phyloP scores from a whole-genome alignment of 2,329 filamentous ascomycete species.

The Geosmithia putterillii region DNA sequence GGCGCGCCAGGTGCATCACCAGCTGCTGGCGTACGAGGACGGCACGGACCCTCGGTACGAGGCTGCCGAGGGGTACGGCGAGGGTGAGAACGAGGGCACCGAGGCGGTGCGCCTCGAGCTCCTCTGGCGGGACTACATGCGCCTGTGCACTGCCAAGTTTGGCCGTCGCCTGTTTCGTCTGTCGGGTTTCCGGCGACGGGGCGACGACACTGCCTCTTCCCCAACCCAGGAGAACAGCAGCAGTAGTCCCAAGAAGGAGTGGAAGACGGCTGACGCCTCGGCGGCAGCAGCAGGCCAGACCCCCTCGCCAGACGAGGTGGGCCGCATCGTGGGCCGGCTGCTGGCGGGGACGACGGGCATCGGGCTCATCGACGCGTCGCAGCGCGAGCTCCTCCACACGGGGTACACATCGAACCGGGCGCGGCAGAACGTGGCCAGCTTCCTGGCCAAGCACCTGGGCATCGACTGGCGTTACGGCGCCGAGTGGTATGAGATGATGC shows the following conservation, averaged over 20 bases:
- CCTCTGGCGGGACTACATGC: slow-evolving; percentile 73
- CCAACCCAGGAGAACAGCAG: too few species aligned
- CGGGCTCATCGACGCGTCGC: slow-evolving; percentile 65
- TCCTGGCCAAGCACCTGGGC: slow-evolving; percentile 57
- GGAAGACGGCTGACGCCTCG: slow-evolving; percentile 30
- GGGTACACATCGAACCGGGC: slow-evolving; percentile 70
- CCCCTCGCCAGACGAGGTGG: slow-evolving; percentile 28
- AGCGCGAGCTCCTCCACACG: slow-evolving; percentile 61
- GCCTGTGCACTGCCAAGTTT: slow-evolving; percentile 62
- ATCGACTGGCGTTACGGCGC: slow-evolving; percentile 74
- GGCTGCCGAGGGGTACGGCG: slow-evolving; percentile 42
- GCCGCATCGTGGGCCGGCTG: slow-evolving; percentile 42
- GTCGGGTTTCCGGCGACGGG: slow-evolving; percentile 45
- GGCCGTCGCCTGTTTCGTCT: slow-evolving; percentile 49
- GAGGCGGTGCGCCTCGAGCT: slow-evolving; percentile 59
- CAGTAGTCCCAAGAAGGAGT: slow-evolving; percentile 29
- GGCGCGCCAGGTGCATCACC: slow-evolving; percentile 57
- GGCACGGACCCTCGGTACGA: slow-evolving; percentile 32
- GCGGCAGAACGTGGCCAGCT: slow-evolving; percentile 65
- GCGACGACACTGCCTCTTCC: slow-evolving; percentile 20
- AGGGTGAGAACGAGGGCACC: slow-evolving; percentile 63
- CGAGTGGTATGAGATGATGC: slow-evolving; percentile 68
- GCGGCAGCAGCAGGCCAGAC: slow-evolving; percentile 20
- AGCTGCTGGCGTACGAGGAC: slow-evolving; percentile 58
- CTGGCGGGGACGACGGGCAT: slow-evolving; percentile 59